These are phyloP conservation scores for Solidago caesia DNA, from an alignment of 129 eudicot genomes.

Conservation along the genomic window DNA sequence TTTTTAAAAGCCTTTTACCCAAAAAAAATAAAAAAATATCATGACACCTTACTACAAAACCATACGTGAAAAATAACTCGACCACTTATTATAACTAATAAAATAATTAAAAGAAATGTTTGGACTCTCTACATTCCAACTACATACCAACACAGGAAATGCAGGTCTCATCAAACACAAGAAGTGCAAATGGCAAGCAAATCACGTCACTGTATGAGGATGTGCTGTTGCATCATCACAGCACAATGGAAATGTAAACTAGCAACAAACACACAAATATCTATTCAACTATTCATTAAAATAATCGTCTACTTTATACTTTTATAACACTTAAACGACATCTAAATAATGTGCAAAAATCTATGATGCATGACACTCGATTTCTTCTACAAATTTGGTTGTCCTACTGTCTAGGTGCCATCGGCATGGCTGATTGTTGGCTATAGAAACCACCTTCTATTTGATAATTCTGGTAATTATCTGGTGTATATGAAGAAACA, in stretches of 20 bases:
- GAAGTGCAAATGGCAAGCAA: too few relatives aligned
- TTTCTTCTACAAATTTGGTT: constrained; percentile 25
- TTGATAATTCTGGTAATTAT: constrained; percentile 59
- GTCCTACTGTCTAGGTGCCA: constrained; percentile 73
- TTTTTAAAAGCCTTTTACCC: too few relatives aligned
- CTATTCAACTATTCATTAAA: constrained; percentile 24
- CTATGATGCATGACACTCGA: not conserved
- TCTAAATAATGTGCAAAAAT: constrained; percentile 41
- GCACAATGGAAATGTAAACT: not conserved
- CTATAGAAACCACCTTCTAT: constrained; percentile 71
- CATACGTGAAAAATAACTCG: too few relatives aligned
- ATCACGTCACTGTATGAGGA: too few relatives aligned
- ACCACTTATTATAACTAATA: too few relatives aligned
- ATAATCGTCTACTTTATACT: constrained; percentile 24
- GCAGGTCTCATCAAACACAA: too few relatives aligned
- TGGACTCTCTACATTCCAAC: too few relatives aligned
- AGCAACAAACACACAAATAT: constrained; percentile 22
- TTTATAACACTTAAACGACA: constrained; percentile 24
- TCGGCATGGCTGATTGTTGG: constrained; percentile 60
- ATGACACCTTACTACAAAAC: too few relatives aligned
- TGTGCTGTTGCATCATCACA: too few relatives aligned
- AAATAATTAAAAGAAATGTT: too few relatives aligned
- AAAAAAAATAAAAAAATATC: too few relatives aligned
- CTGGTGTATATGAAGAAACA: constrained; percentile 42
- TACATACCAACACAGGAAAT: too few relatives aligned